Evolutionary conservation across 1,284 basidiomycete genomes (phyloP), one percentile per base, ranked within the genome.

Genomic region (Rhodotorula sp.): DNA sequence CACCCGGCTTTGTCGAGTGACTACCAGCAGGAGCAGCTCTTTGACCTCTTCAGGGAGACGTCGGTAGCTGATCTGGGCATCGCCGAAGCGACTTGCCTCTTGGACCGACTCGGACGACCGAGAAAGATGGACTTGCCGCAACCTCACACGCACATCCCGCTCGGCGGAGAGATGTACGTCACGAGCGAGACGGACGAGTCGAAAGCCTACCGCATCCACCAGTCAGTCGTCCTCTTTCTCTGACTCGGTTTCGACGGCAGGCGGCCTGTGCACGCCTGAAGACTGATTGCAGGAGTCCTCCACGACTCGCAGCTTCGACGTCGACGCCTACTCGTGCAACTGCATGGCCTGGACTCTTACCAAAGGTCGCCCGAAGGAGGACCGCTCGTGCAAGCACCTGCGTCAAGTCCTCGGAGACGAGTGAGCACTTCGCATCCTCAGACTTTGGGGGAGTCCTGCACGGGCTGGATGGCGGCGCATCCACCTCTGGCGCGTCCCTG

Each of bases 301-400:
- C 31, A 5, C 8, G 1, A 8, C 34, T 34, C 34, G 6, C 61
- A 68, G 67, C 26, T 31, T 56, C 85, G 23, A 81, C 80, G 71
- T 85, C 85, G 75, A 86, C 87, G 79, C 67, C 20, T 89, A 87
- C 76, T 85, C 86, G 20, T 82, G 81, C 71, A 75, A 71, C 10
- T 82, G 81, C 61, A 77, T 78, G 0, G 78, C 79, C 1, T 81
- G 80, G 87, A 82, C 83, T 62, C 85, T 86, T 64, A 81, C 81
- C 34, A 79, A 78, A 23, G 43, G 23, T 5, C 23, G 23, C 34
- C 85, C 86, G 12, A 83, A 85, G 57, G 85, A 87, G 75, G 85
- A 85, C 2, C 86, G 87, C 26, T 85, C 85, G 5, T 89, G 88
- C 82, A 87, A 88, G 73, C 88, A 89, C 76, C 81, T 89, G 57